phyloP scores from a whole-genome alignment of 441 rosid species.

The Euphorbia celastroides region DNA sequence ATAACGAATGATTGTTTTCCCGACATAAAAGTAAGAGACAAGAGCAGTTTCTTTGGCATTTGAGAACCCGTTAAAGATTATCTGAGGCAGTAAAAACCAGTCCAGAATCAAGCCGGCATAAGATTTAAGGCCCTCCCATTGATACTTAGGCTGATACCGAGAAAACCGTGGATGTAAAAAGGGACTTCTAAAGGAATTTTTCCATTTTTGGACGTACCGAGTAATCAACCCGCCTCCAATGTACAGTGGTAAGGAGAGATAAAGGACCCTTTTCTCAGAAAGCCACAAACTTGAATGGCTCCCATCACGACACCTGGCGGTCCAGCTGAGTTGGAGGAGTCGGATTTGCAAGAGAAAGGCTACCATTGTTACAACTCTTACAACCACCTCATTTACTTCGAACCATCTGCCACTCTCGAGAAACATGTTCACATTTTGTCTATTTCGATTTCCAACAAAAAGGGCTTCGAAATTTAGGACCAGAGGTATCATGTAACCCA shows the following conservation, averaged over 20 bases:
- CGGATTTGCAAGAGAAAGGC: constrained; percentile 82
- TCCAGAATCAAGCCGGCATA: constrained; percentile 80
- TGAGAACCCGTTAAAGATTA: constrained; percentile 56
- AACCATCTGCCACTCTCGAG: constrained; percentile 79
- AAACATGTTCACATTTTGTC: constrained; percentile 48
- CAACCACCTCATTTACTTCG: constrained; percentile 75
- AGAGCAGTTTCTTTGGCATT: constrained; percentile 46
- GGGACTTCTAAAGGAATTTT: constrained; percentile 32
- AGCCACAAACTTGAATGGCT: constrained; percentile 39
- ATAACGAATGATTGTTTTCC: constrained; percentile 62
- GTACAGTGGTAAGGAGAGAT: constrained; percentile 53
- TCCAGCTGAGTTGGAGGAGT: constrained; percentile 76
- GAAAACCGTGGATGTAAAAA: constrained; percentile 16
- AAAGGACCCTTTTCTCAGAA: constrained; percentile 64
- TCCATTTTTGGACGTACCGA: constrained; percentile 48
- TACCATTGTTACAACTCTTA: constrained; percentile 71
- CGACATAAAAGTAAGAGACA: constrained; percentile 47
- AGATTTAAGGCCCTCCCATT: constrained; percentile 63
- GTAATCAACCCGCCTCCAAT: constrained; percentile 57
- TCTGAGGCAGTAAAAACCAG: constrained; percentile 74
- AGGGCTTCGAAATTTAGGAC: constrained; percentile 76
- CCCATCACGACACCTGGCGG: constrained; percentile 40
- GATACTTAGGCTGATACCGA: constrained; percentile 32
- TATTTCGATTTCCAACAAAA: constrained; percentile 35
- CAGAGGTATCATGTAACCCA: constrained; percentile 80